These are phyloP conservation scores for Trichosporon faecale DNA, from an alignment of 1,284 basidiomycete genomes.

Conservation along the genomic window DNA sequence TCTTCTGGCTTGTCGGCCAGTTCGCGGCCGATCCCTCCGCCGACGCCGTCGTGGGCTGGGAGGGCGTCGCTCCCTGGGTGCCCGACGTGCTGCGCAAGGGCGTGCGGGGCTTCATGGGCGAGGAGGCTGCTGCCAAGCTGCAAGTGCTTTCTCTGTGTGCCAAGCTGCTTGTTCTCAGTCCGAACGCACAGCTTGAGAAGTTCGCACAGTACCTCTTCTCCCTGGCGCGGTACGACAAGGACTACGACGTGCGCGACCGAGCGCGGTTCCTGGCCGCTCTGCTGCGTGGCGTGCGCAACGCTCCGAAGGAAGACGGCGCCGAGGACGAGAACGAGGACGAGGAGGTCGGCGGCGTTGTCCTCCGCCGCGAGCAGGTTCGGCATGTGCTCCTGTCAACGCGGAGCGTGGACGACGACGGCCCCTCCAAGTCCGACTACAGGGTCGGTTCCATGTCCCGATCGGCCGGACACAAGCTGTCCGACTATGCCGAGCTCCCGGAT, in stretches of 20 bases:
- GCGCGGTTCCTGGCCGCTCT: constrained; percentile 74
- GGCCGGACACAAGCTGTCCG: constrained; percentile 34
- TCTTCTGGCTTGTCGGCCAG: constrained; percentile 87
- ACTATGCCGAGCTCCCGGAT: constrained; percentile 45
- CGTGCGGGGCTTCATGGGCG: constrained; percentile 67
- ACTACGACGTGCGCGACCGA: constrained; percentile 85
- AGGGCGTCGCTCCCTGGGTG: constrained; percentile 65
- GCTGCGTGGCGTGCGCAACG: constrained; percentile 56
- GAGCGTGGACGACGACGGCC: constrained; percentile 31
- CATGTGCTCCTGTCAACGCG: constrained; percentile 76
- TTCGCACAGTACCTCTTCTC: constrained; percentile 70
- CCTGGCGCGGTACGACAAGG: constrained; percentile 79
- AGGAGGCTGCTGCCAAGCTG: constrained; percentile 65
- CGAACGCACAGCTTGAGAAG: constrained; percentile 55
- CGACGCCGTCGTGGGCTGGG: constrained; percentile 34
- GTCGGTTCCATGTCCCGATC: constrained; percentile 48
- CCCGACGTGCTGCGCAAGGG: constrained; percentile 78
- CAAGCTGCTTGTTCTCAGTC: constrained; percentile 72
- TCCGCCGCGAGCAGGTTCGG: constrained; percentile 74
- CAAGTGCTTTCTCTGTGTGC: constrained; percentile 77
- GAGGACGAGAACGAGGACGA: constrained; percentile 49
- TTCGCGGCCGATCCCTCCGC: constrained; percentile 57
- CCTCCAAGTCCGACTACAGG: background rate
- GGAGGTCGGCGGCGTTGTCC: constrained; percentile 65
- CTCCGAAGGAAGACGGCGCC: constrained; percentile 9